A percentile compares a stretch with the other conserved stretches of the same genome.
These are phyloP conservation scores for Dorcoceras hygrometricum DNA, from an alignment of 257 asterid genomes.

Conservation along the genomic window DNA sequence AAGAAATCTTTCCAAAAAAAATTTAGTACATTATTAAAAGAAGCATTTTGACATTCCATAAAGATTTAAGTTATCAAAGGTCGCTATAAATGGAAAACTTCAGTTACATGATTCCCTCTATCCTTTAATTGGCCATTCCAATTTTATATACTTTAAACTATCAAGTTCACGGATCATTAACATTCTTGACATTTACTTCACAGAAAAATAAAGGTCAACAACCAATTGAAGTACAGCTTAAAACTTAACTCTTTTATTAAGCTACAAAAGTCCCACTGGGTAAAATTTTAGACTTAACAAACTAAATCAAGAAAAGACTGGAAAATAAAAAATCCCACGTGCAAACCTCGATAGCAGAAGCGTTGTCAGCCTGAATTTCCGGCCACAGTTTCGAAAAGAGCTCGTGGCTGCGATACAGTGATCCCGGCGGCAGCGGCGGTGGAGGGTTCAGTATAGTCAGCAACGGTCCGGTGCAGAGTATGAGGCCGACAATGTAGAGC, in stretches of 20 bases:
- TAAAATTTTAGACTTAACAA: background rate
- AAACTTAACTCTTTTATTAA: no score
- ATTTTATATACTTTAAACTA: no score
- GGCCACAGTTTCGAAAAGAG: slow-evolving; percentile 61
- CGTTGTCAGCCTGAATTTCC: slow-evolving; percentile 59
- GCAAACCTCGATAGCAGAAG: slow-evolving; percentile 57
- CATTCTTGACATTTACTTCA: background rate
- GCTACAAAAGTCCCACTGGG: background rate
- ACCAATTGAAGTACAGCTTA: background rate
- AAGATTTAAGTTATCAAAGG: no score
- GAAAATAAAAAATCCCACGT: background rate
- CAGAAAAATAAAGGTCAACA: background rate
- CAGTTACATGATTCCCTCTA: background rate
- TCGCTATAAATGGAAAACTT: background rate
- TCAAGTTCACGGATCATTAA: background rate
- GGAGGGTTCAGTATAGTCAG: slow-evolving; percentile 50
- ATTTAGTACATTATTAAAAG: slow-evolving; percentile 7
- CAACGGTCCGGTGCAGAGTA: slow-evolving; percentile 65
- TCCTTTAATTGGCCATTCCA: background rate
- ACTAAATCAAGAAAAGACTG: slow-evolving; percentile 6
- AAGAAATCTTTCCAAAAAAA: slow-evolving; percentile 8
- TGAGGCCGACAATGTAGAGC: slow-evolving; percentile 55
- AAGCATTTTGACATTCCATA: background rate
- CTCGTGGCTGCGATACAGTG: slow-evolving; percentile 67
- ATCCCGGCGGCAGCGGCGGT: slow-evolving; percentile 37